A percentile compares a stretch with the other conserved stretches of the same genome.
Conservation (phyloP, 192 early-diverging fungal species). For the Gryganskiella cystojenkinii region DNA sequence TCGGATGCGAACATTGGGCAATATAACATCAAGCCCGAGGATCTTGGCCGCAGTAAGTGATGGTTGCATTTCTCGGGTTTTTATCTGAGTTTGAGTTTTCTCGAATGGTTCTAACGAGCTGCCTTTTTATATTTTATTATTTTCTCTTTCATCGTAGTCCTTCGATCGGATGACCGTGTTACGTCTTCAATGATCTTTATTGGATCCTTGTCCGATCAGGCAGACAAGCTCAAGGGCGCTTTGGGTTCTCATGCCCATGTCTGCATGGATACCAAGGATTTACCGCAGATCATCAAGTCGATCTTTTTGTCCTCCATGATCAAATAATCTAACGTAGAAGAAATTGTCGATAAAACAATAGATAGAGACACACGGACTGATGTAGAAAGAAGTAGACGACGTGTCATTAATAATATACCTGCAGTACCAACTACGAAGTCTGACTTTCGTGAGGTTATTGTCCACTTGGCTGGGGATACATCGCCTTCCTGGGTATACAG, state of each 20-base stretch:
- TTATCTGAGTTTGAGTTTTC: not conserved
- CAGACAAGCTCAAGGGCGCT: conserved; percentile 64
- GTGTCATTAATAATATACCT: too few relatives aligned
- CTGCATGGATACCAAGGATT: conserved; percentile 69
- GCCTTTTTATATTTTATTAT: not conserved
- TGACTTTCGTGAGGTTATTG: too few relatives aligned
- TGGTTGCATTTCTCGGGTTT: conserved; percentile 6
- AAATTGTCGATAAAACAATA: too few relatives aligned
- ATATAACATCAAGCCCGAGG: conserved; percentile 81
- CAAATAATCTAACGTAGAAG: too few relatives aligned
- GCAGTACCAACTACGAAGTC: too few relatives aligned
- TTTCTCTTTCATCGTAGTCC: conserved; percentile 48
- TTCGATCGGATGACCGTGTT: conserved; percentile 78
- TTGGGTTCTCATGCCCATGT: conserved; percentile 66
- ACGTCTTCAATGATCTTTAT: conserved; percentile 84
- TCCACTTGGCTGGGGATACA: too few relatives aligned
- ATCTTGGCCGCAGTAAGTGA: conserved; percentile 67
- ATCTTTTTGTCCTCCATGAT: conserved; percentile 71
- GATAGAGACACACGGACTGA: too few relatives aligned
- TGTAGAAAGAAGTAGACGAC: too few relatives aligned
- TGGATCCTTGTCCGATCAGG: conserved; percentile 81
- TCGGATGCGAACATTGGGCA: conserved; percentile 85
- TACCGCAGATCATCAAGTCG: conserved; percentile 71
- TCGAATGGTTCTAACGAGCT: not conserved
- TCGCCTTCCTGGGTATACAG: too few relatives aligned